A percentile compares a stretch with the other conserved stretches of the same genome.
Conservation (phyloP, 768 basidiomycete genomes). For the Arthromyces matolae region DNA sequence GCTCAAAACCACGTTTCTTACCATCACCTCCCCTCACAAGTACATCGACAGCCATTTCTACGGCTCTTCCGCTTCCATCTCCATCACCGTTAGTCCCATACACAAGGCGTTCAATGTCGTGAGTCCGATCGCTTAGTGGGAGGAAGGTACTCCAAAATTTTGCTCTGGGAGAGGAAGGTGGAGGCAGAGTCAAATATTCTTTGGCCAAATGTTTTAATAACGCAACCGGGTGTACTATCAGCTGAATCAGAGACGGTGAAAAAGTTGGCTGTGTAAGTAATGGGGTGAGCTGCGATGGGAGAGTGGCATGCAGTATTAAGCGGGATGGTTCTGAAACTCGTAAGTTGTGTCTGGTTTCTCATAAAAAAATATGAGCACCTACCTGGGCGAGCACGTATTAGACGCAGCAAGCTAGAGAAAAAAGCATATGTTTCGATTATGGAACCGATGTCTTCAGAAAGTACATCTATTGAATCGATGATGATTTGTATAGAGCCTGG, state of each 20-base stretch:
- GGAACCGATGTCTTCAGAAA: constrained; percentile 57
- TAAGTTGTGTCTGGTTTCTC: constrained; percentile 1
- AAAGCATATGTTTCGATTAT: constrained; percentile 48
- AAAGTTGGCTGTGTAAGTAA: constrained; percentile 60
- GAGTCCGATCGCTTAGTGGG: constrained; percentile 57
- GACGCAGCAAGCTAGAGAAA: constrained; percentile 42
- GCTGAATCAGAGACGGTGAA: constrained; percentile 58
- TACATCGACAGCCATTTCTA: constrained; percentile 61
- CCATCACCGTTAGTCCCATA: constrained; percentile 45
- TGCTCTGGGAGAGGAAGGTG: constrained; percentile 52
- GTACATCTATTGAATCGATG: constrained; percentile 70
- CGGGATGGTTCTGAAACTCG: constrained; percentile 45
- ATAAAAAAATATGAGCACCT: constrained; percentile 10
- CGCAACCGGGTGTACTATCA: constrained; percentile 66
- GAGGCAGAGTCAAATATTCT: constrained; percentile 70
- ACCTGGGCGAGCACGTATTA: constrained; percentile 51
- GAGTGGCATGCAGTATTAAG: constrained; percentile 54
- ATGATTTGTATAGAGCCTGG: constrained; percentile 54
- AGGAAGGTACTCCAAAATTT: constrained; percentile 83
- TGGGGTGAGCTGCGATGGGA: constrained; percentile 46
- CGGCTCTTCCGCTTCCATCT: constrained; percentile 41
- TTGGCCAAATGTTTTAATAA: constrained; percentile 66
- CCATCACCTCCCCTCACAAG: constrained; percentile 46
- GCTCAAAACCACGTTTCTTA: constrained; percentile 53
- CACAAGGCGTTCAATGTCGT: constrained; percentile 58